Base-by-base conservation (phyloP, 2,329 filamentous ascomycete species). In the Fusarium staphyleae region DNA sequence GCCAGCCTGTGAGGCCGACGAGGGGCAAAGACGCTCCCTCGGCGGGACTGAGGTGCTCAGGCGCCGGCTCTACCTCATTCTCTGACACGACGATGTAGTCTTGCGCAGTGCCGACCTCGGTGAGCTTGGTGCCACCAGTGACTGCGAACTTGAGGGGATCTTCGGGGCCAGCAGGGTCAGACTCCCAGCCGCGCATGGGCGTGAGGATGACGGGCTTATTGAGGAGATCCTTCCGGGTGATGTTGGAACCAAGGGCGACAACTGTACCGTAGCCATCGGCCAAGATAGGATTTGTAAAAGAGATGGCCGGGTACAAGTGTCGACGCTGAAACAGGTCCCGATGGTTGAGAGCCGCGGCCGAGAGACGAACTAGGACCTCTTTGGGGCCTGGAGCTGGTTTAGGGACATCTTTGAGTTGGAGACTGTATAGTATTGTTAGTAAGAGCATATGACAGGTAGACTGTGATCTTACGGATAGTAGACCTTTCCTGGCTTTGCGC, bases 251-350 rank as follows among this genome's bases (percentile, higher is more conserved):
- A 3, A 85, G 76, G 4, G 79, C 77, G 24, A 87, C 81, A 4
- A 98, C 90, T 51, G 83, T 77, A 48, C 93, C 93, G 64, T 83
- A 87, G 60, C 91, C 93, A 71, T 98, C 93, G 55, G 92, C 86
- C 19, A 96, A 82, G 34, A 98, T 77, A 1, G 93, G 91, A 5
- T 87, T 80, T 54, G 84, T 81, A 73, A 96, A 96, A 11, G 89
- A 88, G 46, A 91, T 88, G 65, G 85, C 88, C 0, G 93, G 93
- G 78, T 98, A 98, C 33, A 96, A 85, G 69, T 93, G 88, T 73
- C 95, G 92, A 48, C 93, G 90, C 74, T 96, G 89, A 78, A 97
- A 98, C 65, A 96, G 85, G 74, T 98, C 95, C 66, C 93, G 89
- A 78, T 98, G 95, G 78, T 98, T 98, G 43, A 98, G 86, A 12